Evolutionary conservation across 2,329 filamentous ascomycete genomes (phyloP).

Genomic region (Neonectria sp.): DNA sequence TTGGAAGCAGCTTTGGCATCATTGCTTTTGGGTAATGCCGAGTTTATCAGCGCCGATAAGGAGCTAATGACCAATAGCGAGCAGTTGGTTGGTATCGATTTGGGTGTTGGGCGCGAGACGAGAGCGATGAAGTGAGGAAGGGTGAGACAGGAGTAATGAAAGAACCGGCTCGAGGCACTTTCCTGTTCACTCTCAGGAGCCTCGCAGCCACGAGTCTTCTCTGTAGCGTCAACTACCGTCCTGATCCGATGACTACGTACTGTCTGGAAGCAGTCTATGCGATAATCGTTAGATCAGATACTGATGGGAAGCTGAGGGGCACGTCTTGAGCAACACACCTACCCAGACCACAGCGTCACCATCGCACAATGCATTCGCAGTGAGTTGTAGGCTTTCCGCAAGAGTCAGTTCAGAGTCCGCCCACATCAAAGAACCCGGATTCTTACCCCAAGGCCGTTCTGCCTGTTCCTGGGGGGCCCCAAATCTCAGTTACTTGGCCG

Average conservation of each 20-base stretch:
- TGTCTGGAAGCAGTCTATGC: slow-evolving; percentile 65
- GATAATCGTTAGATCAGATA: slow-evolving; percentile 23
- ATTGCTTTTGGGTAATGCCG: slow-evolving; percentile 78
- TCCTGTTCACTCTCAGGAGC: slow-evolving; percentile 29
- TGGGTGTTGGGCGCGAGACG: slow-evolving; percentile 75
- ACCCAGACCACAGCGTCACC: slow-evolving; percentile 83
- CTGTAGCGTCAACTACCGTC: slow-evolving; percentile 43
- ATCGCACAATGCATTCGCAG: slow-evolving; percentile 73
- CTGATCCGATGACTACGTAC: slow-evolving; percentile 49
- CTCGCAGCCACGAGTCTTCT: slow-evolving; percentile 23
- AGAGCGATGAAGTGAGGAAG: slow-evolving; percentile 84
- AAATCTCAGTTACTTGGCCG: slow-evolving; percentile 88
- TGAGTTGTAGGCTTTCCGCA: slow-evolving; percentile 76
- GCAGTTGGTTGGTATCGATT: slow-evolving; percentile 74
- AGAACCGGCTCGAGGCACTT: slow-evolving; percentile 54
- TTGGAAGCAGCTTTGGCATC: slow-evolving; percentile 57
- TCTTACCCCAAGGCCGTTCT: slow-evolving; percentile 87
- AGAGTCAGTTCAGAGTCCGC: slow-evolving; percentile 28
- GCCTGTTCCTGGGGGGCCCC: slow-evolving; percentile 87
- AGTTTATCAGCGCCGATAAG: slow-evolving; percentile 82
- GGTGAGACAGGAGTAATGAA: slow-evolving; percentile 68
- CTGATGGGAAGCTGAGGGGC: slow-evolving; percentile 1
- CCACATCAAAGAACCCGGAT: slow-evolving; percentile 26
- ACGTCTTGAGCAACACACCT: slow-evolving; percentile 68
- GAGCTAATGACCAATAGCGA: slow-evolving; percentile 84